Conservation (phyloP, 306 rosid genomes). For the Citrullus mucosospermus region DNA sequence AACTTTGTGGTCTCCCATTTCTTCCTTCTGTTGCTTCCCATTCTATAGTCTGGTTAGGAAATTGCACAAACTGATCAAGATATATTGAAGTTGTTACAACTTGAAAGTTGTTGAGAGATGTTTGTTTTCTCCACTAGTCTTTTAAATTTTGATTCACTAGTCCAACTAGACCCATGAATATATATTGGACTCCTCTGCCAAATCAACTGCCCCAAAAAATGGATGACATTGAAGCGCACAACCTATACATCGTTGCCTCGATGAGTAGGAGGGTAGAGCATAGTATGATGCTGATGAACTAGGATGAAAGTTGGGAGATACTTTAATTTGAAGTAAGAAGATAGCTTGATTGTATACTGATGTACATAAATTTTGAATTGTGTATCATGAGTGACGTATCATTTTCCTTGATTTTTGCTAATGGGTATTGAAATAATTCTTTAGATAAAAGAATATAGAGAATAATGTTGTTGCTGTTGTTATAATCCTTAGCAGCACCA, state of each 20-base stretch:
- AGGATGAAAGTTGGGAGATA: background rate
- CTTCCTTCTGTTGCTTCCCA: background rate
- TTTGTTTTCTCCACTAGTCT: background rate
- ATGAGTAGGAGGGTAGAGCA: background rate
- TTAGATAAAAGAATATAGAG: background rate
- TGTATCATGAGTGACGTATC: background rate
- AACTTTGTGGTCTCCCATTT: background rate
- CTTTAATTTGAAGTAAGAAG: background rate
- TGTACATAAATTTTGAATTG: background rate
- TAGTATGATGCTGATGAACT: background rate
- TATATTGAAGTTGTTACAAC: background rate
- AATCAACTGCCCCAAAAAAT: background rate
- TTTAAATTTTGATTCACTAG: background rate
- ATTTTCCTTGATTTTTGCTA: background rate
- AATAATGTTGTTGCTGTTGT: background rate
- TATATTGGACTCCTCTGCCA: background rate
- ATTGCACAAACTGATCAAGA: background rate
- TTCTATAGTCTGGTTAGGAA: background rate
- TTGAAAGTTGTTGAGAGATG: background rate
- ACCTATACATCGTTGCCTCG: background rate
- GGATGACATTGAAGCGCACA: background rate
- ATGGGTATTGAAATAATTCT: background rate
- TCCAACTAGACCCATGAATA: background rate
- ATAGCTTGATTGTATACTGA: background rate
- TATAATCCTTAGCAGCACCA: background rate